A percentile compares a stretch with the other conserved stretches of the same genome.
Evolutionary conservation across 176 grass and related monocot species (phyloP).

Genomic region (Calamus simplicifolius): DNA sequence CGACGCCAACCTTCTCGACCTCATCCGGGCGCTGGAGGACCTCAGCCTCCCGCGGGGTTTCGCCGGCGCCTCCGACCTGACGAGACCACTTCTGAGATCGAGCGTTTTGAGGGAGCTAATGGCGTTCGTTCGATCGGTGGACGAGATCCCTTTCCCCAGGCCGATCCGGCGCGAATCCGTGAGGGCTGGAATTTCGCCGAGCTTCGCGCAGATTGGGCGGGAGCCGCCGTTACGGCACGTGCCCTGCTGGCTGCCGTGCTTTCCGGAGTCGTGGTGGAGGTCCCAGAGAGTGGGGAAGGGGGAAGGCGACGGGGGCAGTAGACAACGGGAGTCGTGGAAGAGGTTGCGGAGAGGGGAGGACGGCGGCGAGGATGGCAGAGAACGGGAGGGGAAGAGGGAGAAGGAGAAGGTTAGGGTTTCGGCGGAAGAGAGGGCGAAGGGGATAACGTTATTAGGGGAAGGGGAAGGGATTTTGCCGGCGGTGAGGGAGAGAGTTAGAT

Average conservation of each 20-base stretch:
- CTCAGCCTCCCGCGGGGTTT: constrained; percentile 24
- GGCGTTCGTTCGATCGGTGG: constrained; percentile 23
- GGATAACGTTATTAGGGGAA: too few species aligned
- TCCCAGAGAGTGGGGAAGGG: not conserved
- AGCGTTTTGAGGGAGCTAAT: constrained; percentile 33
- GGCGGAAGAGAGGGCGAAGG: not conserved
- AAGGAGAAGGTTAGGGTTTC: not conserved
- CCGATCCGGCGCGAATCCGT: constrained; percentile 2
- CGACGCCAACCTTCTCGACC: constrained; percentile 43
- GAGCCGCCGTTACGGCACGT: constrained; percentile 38
- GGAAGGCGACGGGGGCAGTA: too few species aligned
- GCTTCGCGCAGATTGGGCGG: constrained; percentile 33
- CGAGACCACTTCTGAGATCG: constrained; percentile 30
- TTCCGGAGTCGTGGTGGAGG: constrained; percentile 24
- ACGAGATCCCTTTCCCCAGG: constrained; percentile 53
- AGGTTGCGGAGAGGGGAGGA: too few species aligned
- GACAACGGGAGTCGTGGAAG: too few species aligned
- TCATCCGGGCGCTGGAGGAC: constrained; percentile 40
- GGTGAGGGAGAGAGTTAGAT: too few species aligned
- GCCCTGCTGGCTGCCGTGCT: constrained; percentile 57
- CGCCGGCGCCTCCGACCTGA: constrained; percentile 30
- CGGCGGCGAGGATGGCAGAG: not conserved
- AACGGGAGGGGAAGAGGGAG: not conserved
- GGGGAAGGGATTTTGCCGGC: not conserved
- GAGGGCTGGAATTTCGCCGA: constrained; percentile 4